Evolutionary conservation across 1,139 yeast species (phyloP).

Genomic region (Candida anutae): DNA sequence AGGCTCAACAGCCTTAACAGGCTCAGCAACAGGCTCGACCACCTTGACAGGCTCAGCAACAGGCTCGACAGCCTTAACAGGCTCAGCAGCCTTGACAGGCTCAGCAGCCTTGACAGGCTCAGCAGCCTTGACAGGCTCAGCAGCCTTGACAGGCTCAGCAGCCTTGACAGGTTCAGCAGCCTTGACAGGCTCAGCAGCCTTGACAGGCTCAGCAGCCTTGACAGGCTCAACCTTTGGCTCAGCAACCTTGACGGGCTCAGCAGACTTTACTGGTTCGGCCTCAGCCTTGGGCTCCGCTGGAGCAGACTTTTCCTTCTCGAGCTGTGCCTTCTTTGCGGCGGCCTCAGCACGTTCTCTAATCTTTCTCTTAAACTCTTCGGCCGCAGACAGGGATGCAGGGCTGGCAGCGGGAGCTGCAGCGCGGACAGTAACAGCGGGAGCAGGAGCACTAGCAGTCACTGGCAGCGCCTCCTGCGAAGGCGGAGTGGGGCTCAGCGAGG

Average conservation of each 20-base stretch:
- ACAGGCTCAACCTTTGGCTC: constrained; percentile 4
- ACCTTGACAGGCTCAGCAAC: constrained; percentile 8
- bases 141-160: constrained; percentile 5
- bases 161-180: constrained; percentile 5
- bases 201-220: constrained; percentile 3
- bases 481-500: constrained; percentile 9
- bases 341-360: constrained; percentile 17
- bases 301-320: constrained; percentile 9
- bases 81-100: constrained; percentile 5
- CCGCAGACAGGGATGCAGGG: constrained; percentile 8
- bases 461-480: constrained; percentile 5
- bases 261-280: constrained; percentile 2
- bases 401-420: constrained; percentile 9
- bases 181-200: constrained; percentile 4
- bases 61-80: constrained; percentile 7
- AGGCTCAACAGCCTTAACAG: constrained; percentile 2
- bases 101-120: constrained; percentile 10
- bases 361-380: constrained; percentile 18
- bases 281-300: constrained; percentile 6
- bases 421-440: constrained; percentile 8
- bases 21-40: constrained; percentile 1
- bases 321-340: constrained; percentile 5
- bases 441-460: constrained; percentile 7
- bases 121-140: constrained; percentile 6
- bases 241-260: constrained; percentile 2